phyloP scores from a whole-genome alignment of 495 filamentous ascomycete genomes.

The Geopyxis carbonaria region DNA sequence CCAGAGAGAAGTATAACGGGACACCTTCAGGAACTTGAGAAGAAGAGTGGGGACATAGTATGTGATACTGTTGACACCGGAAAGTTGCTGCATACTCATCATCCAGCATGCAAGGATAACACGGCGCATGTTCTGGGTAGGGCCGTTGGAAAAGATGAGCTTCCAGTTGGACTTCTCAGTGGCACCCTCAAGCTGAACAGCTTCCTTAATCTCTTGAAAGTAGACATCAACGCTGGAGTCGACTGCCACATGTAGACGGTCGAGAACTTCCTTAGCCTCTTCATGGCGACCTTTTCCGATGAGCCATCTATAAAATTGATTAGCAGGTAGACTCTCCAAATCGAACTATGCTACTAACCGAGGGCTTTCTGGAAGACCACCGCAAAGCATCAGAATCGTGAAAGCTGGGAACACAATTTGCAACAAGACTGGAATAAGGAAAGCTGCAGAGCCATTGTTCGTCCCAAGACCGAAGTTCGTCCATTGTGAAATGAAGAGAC shows the following conservation, averaged over 20 bases:
- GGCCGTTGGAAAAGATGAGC: constrained; percentile 31
- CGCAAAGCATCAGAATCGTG: background rate
- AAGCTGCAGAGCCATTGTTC: constrained; percentile 3
- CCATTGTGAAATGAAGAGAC: constrained; percentile 3
- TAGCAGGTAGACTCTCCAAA: too few species aligned
- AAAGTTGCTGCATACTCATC: constrained; percentile 3
- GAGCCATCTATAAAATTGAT: background rate
- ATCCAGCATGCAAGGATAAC: constrained; percentile 25
- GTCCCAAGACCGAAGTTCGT: constrained; percentile 3
- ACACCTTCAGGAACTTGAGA: background rate
- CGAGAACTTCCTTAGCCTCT: constrained; percentile 19
- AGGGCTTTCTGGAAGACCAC: constrained; percentile 2
- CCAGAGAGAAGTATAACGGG: constrained; percentile 29
- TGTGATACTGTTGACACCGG: background rate
- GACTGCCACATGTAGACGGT: constrained; percentile 11
- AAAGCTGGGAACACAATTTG: constrained; percentile 1
- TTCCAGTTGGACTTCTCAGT: constrained; percentile 29
- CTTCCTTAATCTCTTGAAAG: constrained; percentile 28
- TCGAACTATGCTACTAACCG: too few species aligned
- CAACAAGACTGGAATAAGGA: constrained; percentile 3
- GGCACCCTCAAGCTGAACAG: constrained; percentile 27
- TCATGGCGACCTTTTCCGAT: constrained; percentile 12
- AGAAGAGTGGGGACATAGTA: constrained; percentile 1
- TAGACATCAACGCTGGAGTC: constrained; percentile 26
- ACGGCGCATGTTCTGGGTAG: constrained; percentile 32